Base-by-base conservation (phyloP, 106 monocot species). In the Alisma plantagoaquatica region DNA sequence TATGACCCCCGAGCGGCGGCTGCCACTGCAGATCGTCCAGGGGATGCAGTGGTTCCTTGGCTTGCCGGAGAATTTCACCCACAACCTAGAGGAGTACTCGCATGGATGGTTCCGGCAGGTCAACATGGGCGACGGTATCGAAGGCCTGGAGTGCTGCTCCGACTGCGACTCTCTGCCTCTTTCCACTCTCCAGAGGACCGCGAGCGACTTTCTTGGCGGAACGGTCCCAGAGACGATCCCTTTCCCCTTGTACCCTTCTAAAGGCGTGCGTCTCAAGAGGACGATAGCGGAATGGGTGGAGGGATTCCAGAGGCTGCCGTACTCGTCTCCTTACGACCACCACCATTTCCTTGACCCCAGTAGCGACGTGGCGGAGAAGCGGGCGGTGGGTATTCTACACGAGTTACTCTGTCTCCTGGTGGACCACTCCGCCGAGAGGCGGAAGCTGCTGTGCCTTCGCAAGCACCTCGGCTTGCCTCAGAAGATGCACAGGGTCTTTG, bases 21-120 rank as follows among this genome's bases (percentile, higher is more conserved):
- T 92, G 8, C 85, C 91, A 0, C 63, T 84, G 14, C 61, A 70
- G 48, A 62, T 81, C 7, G 65, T 81, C 1, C 70, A 84, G 51
- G 91, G 91, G 6, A 69, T 91, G 91, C 70, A 78, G n/a, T 91
- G 80, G 84, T 73, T 66, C 54, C 54, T 91, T 21, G 84, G 84
- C 16, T 44, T 91, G 35, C 80, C 84, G 3, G 77, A 80, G 16
- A 67, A 81, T 55, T 91, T 77, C 31, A 54, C 72, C 10, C 33
- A 63, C 42, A 59, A 53, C 2, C 38, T 64, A 17, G 71, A 69
- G 22, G 66, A 69, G 33, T 28, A 51, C 14, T 51, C 68, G 5
- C 51, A 68, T 12, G 75, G 64, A 1, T 42, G 28, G 10, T 78
- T 91, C 43, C 23, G 58, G n/a, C 9, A 73, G 10, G 54, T 81